Evolutionary conservation across 2,329 filamentous ascomycete genomes (phyloP), one percentile per base, ranked within the genome.

Genomic region (Pleomassaria siparia): DNA sequence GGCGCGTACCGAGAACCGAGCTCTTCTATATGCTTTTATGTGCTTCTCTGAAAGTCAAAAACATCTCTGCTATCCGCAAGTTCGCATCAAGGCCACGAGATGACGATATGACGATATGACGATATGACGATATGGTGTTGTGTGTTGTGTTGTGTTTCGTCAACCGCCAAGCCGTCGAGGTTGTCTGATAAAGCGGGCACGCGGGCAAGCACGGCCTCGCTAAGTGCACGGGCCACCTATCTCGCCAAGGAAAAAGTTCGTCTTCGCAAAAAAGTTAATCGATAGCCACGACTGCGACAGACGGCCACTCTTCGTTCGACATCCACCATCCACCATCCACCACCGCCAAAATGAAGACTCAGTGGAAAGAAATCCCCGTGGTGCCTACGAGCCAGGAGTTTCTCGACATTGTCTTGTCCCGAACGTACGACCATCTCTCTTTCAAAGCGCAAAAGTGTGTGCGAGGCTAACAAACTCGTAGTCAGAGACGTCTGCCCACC

Each of bases 331-430:
- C 25, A 20, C 44, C 16, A 29, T 39, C 29, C 39, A 43, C 50
- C 40, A 43, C 50, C 55, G 61, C 56, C 56, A 63, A 51, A 40
- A 69, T 69, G 67, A 69, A 70, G 64, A 69, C 66, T 5, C 63
- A 68, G 60, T 71, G 66, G 66, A 71, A 71, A 71, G 85, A 88
- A 69, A 95, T 95, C 63, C 86, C 88, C 54, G 89, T 90, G 58
- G 89, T 95, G 58, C 92, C 92, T 49, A 95, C 89, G 65, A 87
- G 87, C 72, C 87, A 95, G 78, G 94, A 99, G 76, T 97, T 99
- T 69, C 81, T 99, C 63, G 94, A 99, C 75, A 96, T 99, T 71
- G 91, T 97, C 58, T 82, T 99, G 64, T 95, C 89, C 67, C 82
- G 94, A 50, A 72, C 69, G 54, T 59, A 59, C 35, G 56, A 43